Conservation (phyloP, 306 rosid genomes). For the Cicer arietinum region DNA sequence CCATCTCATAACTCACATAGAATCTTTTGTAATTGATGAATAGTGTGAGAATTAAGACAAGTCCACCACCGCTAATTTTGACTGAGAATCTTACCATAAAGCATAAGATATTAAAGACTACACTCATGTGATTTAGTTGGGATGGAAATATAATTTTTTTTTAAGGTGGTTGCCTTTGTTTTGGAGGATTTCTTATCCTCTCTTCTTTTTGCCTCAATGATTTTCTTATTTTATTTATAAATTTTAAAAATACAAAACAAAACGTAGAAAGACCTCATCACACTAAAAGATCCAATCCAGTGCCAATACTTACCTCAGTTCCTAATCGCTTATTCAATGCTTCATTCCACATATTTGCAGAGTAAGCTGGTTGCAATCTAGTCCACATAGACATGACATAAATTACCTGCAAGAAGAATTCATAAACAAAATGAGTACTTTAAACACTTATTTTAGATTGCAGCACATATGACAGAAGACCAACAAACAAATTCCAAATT, state of each 20-base stretch:
- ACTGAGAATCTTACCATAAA: background rate
- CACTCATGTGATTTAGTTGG: constrained; percentile 2
- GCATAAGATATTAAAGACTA: background rate
- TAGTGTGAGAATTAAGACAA: constrained; percentile 14
- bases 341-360: constrained; percentile 99
- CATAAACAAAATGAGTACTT: constrained; percentile 14
- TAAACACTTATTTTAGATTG: constrained; percentile 13
- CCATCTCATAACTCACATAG: no score
- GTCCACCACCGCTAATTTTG: background rate
- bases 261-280: background rate
- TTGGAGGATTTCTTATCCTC: background rate
- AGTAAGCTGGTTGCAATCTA: constrained; percentile 91
- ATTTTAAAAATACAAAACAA: background rate
- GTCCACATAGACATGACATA: constrained; percentile 99
- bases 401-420: constrained; percentile 69
- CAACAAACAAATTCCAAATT: constrained; percentile 9
- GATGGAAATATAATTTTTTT: background rate
- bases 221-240: background rate
- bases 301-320: constrained; percentile 70
- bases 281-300: background rate
- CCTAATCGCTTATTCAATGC: constrained; percentile 93
- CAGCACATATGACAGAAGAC: constrained; percentile 8
- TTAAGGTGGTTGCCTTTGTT: background rate
- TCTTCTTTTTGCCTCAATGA: background rate
- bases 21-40: constrained; percentile 18